phyloP scores from a whole-genome alignment of 2,329 filamentous ascomycete species.

The Claviceps sp. region DNA sequence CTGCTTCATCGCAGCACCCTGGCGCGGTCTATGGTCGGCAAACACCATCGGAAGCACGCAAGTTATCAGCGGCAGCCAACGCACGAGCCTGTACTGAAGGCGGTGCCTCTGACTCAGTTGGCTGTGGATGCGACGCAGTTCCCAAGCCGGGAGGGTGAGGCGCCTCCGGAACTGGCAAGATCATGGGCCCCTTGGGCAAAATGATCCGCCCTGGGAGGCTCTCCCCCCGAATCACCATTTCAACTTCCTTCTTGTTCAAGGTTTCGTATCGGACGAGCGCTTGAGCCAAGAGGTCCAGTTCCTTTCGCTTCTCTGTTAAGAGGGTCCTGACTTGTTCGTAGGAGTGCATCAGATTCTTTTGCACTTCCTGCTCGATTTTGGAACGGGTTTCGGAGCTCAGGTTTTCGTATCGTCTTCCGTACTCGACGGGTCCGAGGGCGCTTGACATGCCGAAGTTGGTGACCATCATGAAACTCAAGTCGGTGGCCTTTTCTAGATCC shows the following conservation, averaged over 20 bases:
- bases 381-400: constrained; percentile 79
- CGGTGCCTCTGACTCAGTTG: constrained; percentile 16
- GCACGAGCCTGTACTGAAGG: constrained; percentile 20
- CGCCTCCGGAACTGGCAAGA: constrained; percentile 24
- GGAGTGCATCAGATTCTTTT: constrained; percentile 69
- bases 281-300: constrained; percentile 77
- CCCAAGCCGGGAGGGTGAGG: constrained; percentile 22
- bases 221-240: constrained; percentile 79
- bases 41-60: no score
- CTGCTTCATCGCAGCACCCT: no score
- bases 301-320: constrained; percentile 61
- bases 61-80: constrained; percentile 8
- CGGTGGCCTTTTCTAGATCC: constrained; percentile 77
- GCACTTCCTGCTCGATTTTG: constrained; percentile 78
- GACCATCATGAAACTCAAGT: constrained; percentile 75
- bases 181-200: constrained; percentile 40
- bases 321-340: constrained; percentile 60
- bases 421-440: constrained; percentile 78
- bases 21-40: no score
- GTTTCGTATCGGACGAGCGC: constrained; percentile 93
- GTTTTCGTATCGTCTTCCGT: constrained; percentile 64
- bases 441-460: constrained; percentile 83
- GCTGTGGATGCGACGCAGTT: constrained; percentile 20
- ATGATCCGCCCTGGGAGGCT: constrained; percentile 52
- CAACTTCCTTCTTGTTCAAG: constrained; percentile 75